Percentiles rank a stretch among this genome's conserved stretches.
phyloP scores from a whole-genome alignment of 2,329 filamentous ascomycete genomes.

The Atkinsonella texensis region DNA sequence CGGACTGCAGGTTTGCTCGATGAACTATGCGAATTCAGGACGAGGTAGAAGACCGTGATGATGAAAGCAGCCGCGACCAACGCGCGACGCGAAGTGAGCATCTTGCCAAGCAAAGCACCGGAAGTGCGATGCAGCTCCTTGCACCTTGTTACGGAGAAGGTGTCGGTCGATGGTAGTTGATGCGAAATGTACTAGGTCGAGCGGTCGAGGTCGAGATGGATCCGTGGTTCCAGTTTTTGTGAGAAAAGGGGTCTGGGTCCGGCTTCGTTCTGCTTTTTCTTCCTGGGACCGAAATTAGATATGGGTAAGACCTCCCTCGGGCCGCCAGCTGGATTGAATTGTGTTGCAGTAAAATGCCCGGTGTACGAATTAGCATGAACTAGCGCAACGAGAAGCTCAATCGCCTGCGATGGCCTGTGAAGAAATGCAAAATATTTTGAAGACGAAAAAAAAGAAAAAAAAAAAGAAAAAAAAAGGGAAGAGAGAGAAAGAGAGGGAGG shows the following conservation, averaged over 20 bases:
- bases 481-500: no score
- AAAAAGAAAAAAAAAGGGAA: background rate
- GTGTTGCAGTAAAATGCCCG: no score
- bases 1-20: background rate
- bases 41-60: constrained; percentile 55
- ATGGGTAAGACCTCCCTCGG: no score
- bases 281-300: background rate
- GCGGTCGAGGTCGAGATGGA: background rate
- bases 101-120: constrained; percentile 23
- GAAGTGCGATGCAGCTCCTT: background rate
- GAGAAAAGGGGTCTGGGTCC: background rate
- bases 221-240: background rate
- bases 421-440: background rate
- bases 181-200: background rate
- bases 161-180: background rate
- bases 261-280: background rate
- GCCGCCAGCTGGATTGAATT: no score
- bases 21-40: constrained; percentile 45
- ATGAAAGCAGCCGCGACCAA: constrained; percentile 58
- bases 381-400: background rate
- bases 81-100: constrained; percentile 72
- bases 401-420: background rate
- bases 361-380: no score
- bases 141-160: background rate
- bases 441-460: background rate